Evolutionary conservation across 2,329 filamentous ascomycete genomes (phyloP).

Genomic region (Claviceps humidiphila): DNA sequence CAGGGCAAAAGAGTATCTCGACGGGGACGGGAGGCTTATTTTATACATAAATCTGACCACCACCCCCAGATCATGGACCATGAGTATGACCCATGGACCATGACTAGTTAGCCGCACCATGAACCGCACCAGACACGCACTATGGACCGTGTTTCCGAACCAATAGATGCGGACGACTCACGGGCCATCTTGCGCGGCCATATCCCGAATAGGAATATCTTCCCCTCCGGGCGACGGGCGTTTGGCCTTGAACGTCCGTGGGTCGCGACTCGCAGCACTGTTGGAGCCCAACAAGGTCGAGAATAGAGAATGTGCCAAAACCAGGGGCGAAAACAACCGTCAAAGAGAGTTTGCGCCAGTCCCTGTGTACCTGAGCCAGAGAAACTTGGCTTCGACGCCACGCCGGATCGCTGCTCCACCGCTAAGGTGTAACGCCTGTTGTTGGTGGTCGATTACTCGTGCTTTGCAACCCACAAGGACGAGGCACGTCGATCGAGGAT

Average conservation of each 20-base stretch:
- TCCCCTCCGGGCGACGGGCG: not conserved
- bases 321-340: not conserved
- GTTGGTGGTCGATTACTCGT: not conserved
- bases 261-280: not conserved
- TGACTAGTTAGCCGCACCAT: too few relatives aligned
- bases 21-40: not conserved
- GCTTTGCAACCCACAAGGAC: not conserved
- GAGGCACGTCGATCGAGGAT: not conserved
- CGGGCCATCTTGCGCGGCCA: not conserved
- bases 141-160: too few relatives aligned
- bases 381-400: not conserved
- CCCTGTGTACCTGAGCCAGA: not conserved
- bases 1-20: rapidly evolving
- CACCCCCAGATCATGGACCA: too few relatives aligned
- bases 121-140: too few relatives aligned
- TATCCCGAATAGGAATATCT: not conserved
- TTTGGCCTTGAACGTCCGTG: not conserved
- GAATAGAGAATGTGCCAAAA: not conserved
- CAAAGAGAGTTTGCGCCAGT: not conserved
- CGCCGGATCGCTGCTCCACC: not conserved
- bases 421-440: not conserved
- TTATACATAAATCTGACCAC: constrained; percentile 1
- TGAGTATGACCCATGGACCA: too few relatives aligned
- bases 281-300: not conserved
- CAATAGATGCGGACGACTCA: too few relatives aligned